phyloP scores from a whole-genome alignment of 192 early-diverging fungal species.

The Coemansia sp. region DNA sequence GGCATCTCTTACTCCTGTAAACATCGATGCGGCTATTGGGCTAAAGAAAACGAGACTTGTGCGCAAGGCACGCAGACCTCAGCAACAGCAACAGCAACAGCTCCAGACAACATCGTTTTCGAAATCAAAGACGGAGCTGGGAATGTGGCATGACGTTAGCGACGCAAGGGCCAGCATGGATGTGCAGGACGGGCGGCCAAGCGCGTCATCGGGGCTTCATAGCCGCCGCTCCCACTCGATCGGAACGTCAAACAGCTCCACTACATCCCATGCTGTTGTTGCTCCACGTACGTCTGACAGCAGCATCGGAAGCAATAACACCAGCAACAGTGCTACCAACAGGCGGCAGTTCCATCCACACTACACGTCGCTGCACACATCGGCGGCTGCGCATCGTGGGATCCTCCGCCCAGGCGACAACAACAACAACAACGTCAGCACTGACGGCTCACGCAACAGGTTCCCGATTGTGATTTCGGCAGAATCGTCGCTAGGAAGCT shows the following conservation, averaged over 20 bases:
- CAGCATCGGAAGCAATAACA: slow-evolving; percentile 15
- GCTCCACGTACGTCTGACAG: slow-evolving; percentile 23
- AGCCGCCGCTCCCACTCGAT: slow-evolving; percentile 26
- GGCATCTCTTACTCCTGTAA: not conserved
- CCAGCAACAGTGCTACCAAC: slow-evolving; percentile 9
- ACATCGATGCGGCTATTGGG: not conserved
- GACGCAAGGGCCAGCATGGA: not conserved
- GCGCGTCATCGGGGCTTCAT: slow-evolving; percentile 8
- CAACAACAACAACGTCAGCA: slow-evolving; percentile 4
- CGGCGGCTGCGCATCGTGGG: slow-evolving; percentile 1
- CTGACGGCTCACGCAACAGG: not conserved
- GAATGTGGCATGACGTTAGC: not conserved
- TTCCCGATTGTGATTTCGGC: not conserved
- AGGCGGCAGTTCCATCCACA: slow-evolving; percentile 2
- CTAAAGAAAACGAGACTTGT: slow-evolving; percentile 31
- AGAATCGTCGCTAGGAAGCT: not conserved
- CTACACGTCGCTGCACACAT: slow-evolving; percentile 3
- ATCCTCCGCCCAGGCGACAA: slow-evolving; percentile 23
- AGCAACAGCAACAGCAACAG: not conserved
- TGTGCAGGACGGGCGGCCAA: slow-evolving; percentile 4
- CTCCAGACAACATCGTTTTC: not conserved
- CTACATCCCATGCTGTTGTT: not conserved
- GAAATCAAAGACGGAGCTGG: not conserved
- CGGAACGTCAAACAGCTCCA: slow-evolving; percentile 26
- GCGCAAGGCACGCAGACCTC: slow-evolving; percentile 30